Percentiles rank a stretch among this genome's conserved stretches.
Evolutionary conservation across 495 filamentous ascomycete species (phyloP).

Genomic region (Aspergillus avenaceus): DNA sequence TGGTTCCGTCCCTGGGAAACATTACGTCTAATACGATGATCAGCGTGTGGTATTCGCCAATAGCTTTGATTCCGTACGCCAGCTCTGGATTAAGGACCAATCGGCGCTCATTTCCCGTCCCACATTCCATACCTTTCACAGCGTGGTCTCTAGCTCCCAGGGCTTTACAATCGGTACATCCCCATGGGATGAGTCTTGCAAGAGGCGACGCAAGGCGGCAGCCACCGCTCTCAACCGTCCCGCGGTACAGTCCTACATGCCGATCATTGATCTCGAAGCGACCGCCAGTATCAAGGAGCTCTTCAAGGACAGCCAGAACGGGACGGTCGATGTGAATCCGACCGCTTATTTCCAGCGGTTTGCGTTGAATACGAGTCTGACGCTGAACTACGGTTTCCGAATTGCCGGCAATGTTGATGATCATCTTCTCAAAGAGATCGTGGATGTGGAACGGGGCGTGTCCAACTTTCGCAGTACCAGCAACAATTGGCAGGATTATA

Average conservation of each 20-base stretch:
- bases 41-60: constrained; percentile 68
- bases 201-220: constrained; percentile 64
- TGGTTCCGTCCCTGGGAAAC: background rate
- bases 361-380: constrained; percentile 62
- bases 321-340: constrained; percentile 59
- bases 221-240: constrained; percentile 66
- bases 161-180: constrained; percentile 72
- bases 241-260: constrained; percentile 65
- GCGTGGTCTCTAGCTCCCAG: constrained; percentile 63
- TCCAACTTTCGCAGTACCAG: constrained; percentile 62
- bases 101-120: constrained; percentile 67
- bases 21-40: background rate
- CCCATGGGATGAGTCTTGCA: constrained; percentile 72
- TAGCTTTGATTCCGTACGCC: constrained; percentile 61
- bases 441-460: constrained; percentile 58
- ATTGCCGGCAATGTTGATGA: constrained; percentile 58
- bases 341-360: constrained; percentile 63
- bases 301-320: constrained; percentile 51
- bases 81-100: constrained; percentile 70
- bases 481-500: constrained; percentile 70
- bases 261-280: constrained; percentile 65
- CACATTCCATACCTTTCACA: constrained; percentile 69
- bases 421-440: constrained; percentile 56
- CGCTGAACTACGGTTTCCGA: constrained; percentile 62
- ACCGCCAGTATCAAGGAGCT: constrained; percentile 63